phyloP scores from a whole-genome alignment of 768 basidiomycete genomes.

The Termitomyces sp. region DNA sequence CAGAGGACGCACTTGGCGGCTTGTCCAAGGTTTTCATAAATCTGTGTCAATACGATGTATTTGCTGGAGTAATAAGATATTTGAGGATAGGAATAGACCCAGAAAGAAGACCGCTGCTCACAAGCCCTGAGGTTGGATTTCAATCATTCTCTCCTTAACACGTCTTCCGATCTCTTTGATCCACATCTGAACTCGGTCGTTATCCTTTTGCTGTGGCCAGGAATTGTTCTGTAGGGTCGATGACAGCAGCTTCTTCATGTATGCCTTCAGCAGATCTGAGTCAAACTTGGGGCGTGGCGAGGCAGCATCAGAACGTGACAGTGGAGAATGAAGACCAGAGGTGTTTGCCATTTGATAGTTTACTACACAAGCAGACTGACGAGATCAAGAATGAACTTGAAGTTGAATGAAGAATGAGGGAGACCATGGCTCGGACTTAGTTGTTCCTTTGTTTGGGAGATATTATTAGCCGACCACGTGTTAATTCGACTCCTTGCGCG shows the following conservation, averaged over 20 bases:
- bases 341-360: slow-evolving; percentile 12
- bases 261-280: slow-evolving; percentile 64
- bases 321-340: slow-evolving; percentile 57
- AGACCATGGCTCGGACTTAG: not conserved
- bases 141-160: slow-evolving; percentile 82
- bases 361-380: not conserved
- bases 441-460: slow-evolving; percentile 16
- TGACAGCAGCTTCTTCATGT: slow-evolving; percentile 79
- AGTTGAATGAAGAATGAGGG: not conserved
- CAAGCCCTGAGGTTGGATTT: slow-evolving; percentile 81
- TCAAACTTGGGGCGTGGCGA: slow-evolving; percentile 67
- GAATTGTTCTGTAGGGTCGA: slow-evolving; percentile 59
- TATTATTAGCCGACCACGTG: slow-evolving; percentile 19
- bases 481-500: slow-evolving; percentile 5
- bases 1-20: slow-evolving; percentile 70
- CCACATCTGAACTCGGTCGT: slow-evolving; percentile 68
- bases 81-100: slow-evolving; percentile 9
- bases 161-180: slow-evolving; percentile 84
- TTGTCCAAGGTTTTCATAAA: slow-evolving; percentile 81
- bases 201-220: slow-evolving; percentile 70
- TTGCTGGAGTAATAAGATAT: slow-evolving; percentile 46
- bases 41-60: slow-evolving; percentile 82
- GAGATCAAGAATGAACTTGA: not conserved
- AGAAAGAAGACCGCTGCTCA: slow-evolving; percentile 35
- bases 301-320: slow-evolving; percentile 57